Evolutionary conservation across 2,329 filamentous ascomycete species (phyloP).

Genomic region (Pyrenophora teres): DNA sequence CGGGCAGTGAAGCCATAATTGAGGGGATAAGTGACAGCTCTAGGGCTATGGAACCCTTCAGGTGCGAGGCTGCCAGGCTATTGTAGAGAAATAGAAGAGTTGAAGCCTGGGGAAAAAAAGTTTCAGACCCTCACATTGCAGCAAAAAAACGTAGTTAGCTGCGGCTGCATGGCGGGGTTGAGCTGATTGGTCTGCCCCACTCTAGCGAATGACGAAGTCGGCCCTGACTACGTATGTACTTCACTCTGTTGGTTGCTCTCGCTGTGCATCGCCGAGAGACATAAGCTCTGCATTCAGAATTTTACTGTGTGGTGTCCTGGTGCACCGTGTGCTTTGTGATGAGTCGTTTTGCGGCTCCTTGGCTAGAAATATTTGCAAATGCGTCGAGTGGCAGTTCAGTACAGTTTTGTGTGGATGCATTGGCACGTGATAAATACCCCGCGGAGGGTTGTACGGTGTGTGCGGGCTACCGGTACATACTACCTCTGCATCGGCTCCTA

Average conservation of each 20-base stretch:
- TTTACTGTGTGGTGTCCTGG: not conserved
- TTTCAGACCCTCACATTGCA: constrained; percentile 11
- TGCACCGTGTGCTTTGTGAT: not conserved
- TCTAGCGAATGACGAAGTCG: constrained; percentile 9
- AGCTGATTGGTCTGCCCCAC: constrained; percentile 19
- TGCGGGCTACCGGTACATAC: too few relatives aligned
- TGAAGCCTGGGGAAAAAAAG: constrained; percentile 21
- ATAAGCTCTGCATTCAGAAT: not conserved
- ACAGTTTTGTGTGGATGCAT: too few relatives aligned
- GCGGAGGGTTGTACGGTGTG: too few relatives aligned
- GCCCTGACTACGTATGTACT: too few relatives aligned
- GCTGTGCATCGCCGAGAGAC: constrained; percentile 4
- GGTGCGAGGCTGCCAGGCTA: constrained; percentile 41
- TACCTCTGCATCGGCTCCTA: too few relatives aligned
- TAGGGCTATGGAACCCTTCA: constrained; percentile 39
- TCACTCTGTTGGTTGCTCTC: not conserved
- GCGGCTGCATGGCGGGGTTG: constrained; percentile 17
- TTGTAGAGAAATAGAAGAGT: constrained; percentile 30
- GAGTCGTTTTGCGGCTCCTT: too few relatives aligned
- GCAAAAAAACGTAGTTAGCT: constrained; percentile 13
- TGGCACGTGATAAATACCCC: too few relatives aligned
- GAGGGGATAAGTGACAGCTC: constrained; percentile 38
- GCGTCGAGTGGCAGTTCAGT: too few relatives aligned
- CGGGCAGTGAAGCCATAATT: constrained; percentile 39
- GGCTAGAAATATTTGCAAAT: too few relatives aligned